phyloP scores from a whole-genome alignment of 2,329 filamentous ascomycete genomes.

The Phaeomoniella chlamydospora region DNA sequence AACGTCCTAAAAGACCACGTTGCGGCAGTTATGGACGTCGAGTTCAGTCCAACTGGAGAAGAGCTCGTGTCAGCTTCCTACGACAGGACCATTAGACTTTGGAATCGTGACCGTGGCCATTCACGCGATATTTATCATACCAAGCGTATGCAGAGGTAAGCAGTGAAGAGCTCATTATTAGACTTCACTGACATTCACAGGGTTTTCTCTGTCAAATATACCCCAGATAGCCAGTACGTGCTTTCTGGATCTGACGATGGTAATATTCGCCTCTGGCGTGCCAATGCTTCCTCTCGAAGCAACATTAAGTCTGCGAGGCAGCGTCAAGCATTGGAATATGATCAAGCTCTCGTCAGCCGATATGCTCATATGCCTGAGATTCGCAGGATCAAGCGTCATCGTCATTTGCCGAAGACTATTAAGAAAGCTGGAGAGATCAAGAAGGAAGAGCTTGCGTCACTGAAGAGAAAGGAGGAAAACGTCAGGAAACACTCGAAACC shows the following conservation, averaged over 20 bases:
- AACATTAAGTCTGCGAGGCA: slow-evolving; percentile 78
- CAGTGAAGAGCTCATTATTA: background rate
- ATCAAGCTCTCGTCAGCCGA: slow-evolving; percentile 65
- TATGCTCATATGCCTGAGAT: slow-evolving; percentile 97
- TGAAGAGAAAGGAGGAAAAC: slow-evolving; percentile 89
- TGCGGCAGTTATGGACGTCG: slow-evolving; percentile 86
- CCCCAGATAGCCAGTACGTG: slow-evolving; percentile 78
- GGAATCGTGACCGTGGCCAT: slow-evolving; percentile 66
- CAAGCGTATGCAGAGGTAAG: slow-evolving; percentile 74
- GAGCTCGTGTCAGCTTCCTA: slow-evolving; percentile 84
- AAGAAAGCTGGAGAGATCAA: slow-evolving; percentile 98
- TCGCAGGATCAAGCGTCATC: slow-evolving; percentile 73
- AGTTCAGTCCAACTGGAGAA: slow-evolving; percentile 87
- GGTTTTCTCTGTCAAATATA: slow-evolving; percentile 73
- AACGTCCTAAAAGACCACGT: slow-evolving; percentile 88
- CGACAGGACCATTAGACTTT: slow-evolving; percentile 76
- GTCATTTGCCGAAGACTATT: slow-evolving; percentile 80
- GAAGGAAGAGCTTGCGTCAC: slow-evolving; percentile 67
- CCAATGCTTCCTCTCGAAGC: slow-evolving; percentile 67
- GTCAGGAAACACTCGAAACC: slow-evolving; percentile 83
- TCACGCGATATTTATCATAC: slow-evolving; percentile 93
- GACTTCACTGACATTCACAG: slow-evolving; percentile 20
- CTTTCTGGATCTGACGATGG: slow-evolving; percentile 88
- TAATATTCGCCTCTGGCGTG: slow-evolving; percentile 79
- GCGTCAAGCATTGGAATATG: slow-evolving; percentile 81